A percentile compares a stretch with the other conserved stretches of the same genome.
Evolutionary conservation across 768 basidiomycete genomes (phyloP).

Genomic region (Gloeopeniophorella convolvens): DNA sequence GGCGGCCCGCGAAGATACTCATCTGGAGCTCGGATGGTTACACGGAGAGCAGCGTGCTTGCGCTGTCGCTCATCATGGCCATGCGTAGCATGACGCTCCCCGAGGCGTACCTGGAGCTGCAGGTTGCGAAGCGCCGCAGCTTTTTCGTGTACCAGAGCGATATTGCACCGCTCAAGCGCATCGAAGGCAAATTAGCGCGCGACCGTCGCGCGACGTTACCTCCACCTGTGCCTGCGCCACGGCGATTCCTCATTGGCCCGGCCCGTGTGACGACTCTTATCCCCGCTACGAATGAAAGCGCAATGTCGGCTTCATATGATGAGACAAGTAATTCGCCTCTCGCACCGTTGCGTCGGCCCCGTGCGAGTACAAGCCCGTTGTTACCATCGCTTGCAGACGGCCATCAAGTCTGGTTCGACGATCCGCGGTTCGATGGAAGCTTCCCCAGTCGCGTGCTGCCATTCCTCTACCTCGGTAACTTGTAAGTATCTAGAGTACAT

Average conservation of each 20-base stretch:
- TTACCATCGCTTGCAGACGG: slow-evolving; percentile 57
- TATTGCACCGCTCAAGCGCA: slow-evolving; percentile 59
- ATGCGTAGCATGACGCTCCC: slow-evolving; percentile 60
- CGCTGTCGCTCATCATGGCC: slow-evolving; percentile 82
- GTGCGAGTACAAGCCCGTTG: slow-evolving; percentile 66
- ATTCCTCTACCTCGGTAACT: slow-evolving; percentile 89
- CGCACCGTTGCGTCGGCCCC: slow-evolving; percentile 38
- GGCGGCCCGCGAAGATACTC: slow-evolving; percentile 62
- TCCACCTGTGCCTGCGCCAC: no score
- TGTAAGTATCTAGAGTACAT: slow-evolving; percentile 49
- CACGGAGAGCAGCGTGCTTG: slow-evolving; percentile 87
- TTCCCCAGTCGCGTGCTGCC: slow-evolving; percentile 92
- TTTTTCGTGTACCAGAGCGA: slow-evolving; percentile 93
- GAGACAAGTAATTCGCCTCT: slow-evolving; percentile 13
- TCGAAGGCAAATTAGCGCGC: slow-evolving; percentile 49
- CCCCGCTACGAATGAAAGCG: slow-evolving; percentile 20
- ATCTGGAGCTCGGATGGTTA: slow-evolving; percentile 85
- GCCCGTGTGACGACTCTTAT: slow-evolving; percentile 2
- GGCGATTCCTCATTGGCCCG: slow-evolving; percentile 9
- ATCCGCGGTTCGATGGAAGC: slow-evolving; percentile 88
- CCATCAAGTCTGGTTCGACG: slow-evolving; percentile 93
- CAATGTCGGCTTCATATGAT: slow-evolving; percentile 28
- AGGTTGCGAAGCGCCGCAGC: slow-evolving; percentile 67
- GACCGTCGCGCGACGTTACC: slow-evolving; percentile 21
- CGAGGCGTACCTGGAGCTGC: slow-evolving; percentile 89